Conservation (phyloP, 768 basidiomycete genomes). For the Crepidotus variabilis region DNA sequence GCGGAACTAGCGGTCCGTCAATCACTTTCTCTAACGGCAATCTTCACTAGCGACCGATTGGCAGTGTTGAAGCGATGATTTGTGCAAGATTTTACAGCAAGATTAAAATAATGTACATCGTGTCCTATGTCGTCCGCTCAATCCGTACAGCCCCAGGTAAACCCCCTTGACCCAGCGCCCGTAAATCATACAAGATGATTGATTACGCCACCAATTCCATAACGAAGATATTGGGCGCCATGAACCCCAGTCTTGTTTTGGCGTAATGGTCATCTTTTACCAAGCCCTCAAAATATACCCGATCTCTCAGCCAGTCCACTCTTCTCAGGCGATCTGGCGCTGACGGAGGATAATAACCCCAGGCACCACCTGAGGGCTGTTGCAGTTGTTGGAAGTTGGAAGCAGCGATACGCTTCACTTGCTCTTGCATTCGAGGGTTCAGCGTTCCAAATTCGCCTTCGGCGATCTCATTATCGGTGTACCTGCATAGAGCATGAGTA, state of each 20-base stretch:
- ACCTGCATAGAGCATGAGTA: slow-evolving; percentile 36
- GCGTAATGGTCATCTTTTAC: slow-evolving; percentile 58
- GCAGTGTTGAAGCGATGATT: too few species aligned
- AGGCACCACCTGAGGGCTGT: slow-evolving; percentile 19
- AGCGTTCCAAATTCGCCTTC: slow-evolving; percentile 61
- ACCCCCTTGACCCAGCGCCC: not conserved
- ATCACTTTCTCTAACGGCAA: not conserved
- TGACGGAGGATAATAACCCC: slow-evolving; percentile 47
- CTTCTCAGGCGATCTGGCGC: slow-evolving; percentile 52
- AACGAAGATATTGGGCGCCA: slow-evolving; percentile 76
- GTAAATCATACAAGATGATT: not conserved
- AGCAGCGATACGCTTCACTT: slow-evolving; percentile 59
- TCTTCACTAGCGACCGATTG: too few species aligned
- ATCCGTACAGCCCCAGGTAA: not conserved
- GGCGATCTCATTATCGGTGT: slow-evolving; percentile 64
- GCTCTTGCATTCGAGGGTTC: slow-evolving; percentile 64
- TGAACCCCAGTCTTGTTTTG: slow-evolving; percentile 61
- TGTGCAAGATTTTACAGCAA: too few species aligned
- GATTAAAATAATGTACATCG: too few species aligned
- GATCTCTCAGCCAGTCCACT: slow-evolving; percentile 77
- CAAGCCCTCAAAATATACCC: slow-evolving; percentile 66
- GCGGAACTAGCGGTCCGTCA: not conserved
- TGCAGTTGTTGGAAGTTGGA: slow-evolving; percentile 23
- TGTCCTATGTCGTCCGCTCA: not conserved
- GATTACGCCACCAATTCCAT: slow-evolving; percentile 55